Conservation (phyloP, 805 yeast genomes). For the Priceomyces medius region DNA sequence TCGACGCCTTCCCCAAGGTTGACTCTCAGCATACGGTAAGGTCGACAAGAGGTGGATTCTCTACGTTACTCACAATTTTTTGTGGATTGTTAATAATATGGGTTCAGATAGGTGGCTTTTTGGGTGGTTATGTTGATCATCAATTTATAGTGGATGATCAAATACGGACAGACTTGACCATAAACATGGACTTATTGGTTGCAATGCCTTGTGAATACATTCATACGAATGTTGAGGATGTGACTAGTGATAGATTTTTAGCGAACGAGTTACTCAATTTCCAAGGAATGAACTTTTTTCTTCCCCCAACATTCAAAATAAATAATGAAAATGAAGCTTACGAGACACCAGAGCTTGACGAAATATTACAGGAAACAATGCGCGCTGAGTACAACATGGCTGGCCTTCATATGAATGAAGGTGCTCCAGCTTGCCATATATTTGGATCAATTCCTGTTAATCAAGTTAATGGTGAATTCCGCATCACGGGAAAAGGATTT, state of each 20-base stretch:
- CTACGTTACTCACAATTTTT: constrained; percentile 64
- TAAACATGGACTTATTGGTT: constrained; percentile 78
- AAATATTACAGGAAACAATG: constrained; percentile 61
- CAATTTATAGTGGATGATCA: constrained; percentile 72
- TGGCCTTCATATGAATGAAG: constrained; percentile 46
- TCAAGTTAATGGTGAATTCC: constrained; percentile 82
- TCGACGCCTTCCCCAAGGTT: constrained; percentile 49
- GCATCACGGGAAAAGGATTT: constrained; percentile 73
- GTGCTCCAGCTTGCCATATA: constrained; percentile 80
- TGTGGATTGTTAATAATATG: constrained; percentile 68
- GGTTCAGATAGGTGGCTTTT: constrained; percentile 79
- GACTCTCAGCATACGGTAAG: constrained; percentile 60
- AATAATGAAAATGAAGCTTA: constrained; percentile 46
- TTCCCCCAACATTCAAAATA: constrained; percentile 50
- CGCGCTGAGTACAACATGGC: constrained; percentile 58
- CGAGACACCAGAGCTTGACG: constrained; percentile 64
- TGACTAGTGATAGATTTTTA: constrained; percentile 71
- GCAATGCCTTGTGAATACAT: constrained; percentile 80
- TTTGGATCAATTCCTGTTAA: constrained; percentile 82
- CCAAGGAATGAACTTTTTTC: constrained; percentile 59
- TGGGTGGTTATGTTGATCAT: constrained; percentile 79
- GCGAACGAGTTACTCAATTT: constrained; percentile 75
- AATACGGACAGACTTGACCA: constrained; percentile 54
- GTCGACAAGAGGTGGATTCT: constrained; percentile 73
- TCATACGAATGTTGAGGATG: constrained; percentile 74